Conservation (phyloP, 768 basidiomycete species). For the Glaciozyma antarctica region DNA sequence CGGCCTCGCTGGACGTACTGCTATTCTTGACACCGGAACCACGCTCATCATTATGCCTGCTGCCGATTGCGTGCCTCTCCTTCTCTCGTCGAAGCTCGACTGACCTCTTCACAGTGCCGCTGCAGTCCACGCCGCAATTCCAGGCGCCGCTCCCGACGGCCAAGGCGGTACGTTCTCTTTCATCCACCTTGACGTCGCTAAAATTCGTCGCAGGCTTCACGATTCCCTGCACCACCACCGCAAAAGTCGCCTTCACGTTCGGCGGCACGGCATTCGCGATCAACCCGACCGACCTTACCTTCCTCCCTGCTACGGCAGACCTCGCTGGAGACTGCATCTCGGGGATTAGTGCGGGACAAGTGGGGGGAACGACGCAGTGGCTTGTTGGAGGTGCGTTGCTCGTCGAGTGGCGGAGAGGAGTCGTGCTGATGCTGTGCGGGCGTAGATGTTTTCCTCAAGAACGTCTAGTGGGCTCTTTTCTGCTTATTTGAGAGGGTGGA, state of each 20-base stretch:
- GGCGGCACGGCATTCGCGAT: conserved; percentile 55
- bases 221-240: conserved; percentile 48
- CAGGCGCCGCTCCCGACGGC: conserved; percentile 49
- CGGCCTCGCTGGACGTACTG: conserved; percentile 49
- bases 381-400: conserved; percentile 65
- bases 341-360: conserved; percentile 56
- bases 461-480: background rate
- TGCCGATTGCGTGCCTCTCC: conserved; percentile 38
- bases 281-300: conserved; percentile 56
- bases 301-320: conserved; percentile 50
- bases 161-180: conserved; percentile 37
- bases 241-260: conserved; percentile 51
- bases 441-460: background rate
- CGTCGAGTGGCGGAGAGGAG: conserved; percentile 3
- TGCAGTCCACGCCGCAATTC: conserved; percentile 50
- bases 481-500: background rate
- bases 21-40: conserved; percentile 55
- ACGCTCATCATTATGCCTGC: conserved; percentile 43
- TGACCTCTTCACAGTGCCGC: conserved; percentile 37
- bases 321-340: conserved; percentile 58
- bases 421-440: background rate
- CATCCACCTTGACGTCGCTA: background rate
- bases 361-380: conserved; percentile 57
- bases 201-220: conserved; percentile 42
- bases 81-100: too few species aligned